Conservation (phyloP, 345 rosid genomes). For the Eucalyptus polybractea region DNA sequence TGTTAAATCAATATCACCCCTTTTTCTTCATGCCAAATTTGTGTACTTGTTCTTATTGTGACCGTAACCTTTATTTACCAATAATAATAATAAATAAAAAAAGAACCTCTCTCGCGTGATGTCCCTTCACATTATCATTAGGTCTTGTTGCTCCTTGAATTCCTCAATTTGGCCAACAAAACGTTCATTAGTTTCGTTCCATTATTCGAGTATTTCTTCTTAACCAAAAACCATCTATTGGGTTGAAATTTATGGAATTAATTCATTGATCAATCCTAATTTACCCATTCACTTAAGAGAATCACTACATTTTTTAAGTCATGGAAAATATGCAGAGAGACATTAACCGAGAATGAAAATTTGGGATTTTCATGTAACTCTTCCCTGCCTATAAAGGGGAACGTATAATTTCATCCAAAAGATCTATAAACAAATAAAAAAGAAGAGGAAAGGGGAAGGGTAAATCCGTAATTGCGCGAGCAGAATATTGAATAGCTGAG, state of each 20-base stretch:
- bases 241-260: rapidly evolving
- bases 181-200: rapidly evolving
- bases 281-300: rapidly evolving
- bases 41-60: neutral
- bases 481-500: neutral
- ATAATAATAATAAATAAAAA: no score
- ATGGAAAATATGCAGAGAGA: rapidly evolving
- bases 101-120: rapidly evolving
- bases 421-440: neutral
- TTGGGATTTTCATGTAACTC: neutral
- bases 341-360: neutral
- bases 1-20: neutral
- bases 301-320: neutral
- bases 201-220: neutral
- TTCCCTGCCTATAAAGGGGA: neutral
- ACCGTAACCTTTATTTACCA: neutral
- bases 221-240: rapidly evolving
- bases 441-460: neutral
- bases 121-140: neutral
- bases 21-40: neutral
- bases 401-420: neutral
- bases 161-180: neutral
- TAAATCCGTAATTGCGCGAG: neutral
- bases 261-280: neutral
- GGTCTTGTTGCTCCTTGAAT: neutral